phyloP scores from a whole-genome alignment of 192 early-diverging fungal genomes.

The Podila horticola region DNA sequence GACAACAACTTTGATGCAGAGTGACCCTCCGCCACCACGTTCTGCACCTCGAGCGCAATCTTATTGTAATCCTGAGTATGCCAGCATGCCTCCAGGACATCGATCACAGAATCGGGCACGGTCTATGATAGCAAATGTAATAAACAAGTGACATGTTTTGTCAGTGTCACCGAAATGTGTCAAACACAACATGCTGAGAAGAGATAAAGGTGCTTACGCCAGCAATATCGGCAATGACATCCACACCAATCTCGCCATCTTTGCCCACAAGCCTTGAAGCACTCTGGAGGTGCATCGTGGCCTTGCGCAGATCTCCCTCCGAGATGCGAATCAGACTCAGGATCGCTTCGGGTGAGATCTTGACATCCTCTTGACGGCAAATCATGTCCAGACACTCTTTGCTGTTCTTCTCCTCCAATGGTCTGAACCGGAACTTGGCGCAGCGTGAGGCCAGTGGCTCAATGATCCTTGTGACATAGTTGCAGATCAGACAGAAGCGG shows the following conservation, averaged over 20 bases:
- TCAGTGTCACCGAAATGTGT: not conserved
- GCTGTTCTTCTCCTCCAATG: conserved; percentile 72
- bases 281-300: conserved; percentile 93
- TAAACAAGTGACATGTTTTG: no score
- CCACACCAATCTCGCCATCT: conserved; percentile 56
- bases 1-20: conserved; percentile 77
- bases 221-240: conserved; percentile 79
- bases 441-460: conserved; percentile 94
- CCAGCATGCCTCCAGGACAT: conserved; percentile 68
- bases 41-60: conserved; percentile 64
- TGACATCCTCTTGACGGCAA: conserved; percentile 71
- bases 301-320: conserved; percentile 91
- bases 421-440: conserved; percentile 95
- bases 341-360: conserved; percentile 61
- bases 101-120: conserved; percentile 73
- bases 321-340: conserved; percentile 66
- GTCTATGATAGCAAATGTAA: conserved; percentile 43
- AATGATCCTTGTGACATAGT: conserved; percentile 91
- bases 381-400: conserved; percentile 74
- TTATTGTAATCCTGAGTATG: conserved; percentile 51
- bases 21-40: conserved; percentile 76
- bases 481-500: conserved; percentile 95
- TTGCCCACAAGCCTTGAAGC: conserved; percentile 70
- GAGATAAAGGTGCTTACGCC: conserved; percentile 63
- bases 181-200: not conserved